Evolutionary conservation across 129 eudicot species (phyloP).

Genomic region (Oenanthe sinensis): DNA sequence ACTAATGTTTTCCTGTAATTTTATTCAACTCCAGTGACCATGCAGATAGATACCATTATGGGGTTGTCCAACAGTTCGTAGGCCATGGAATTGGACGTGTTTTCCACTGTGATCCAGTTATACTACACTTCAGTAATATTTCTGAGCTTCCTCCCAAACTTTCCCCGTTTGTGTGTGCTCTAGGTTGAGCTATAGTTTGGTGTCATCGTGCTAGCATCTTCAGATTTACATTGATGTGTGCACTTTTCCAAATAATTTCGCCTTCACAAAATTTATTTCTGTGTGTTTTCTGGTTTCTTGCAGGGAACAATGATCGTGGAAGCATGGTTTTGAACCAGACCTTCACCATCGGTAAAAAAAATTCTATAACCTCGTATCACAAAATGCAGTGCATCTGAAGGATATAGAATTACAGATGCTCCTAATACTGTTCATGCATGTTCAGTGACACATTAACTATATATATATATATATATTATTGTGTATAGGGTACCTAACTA

Average conservation of each 20-base stretch:
- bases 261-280: background rate
- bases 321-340: conserved; percentile 83
- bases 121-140: conserved; percentile 70
- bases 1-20: background rate
- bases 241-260: background rate
- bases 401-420: background rate
- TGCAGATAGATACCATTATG: conserved; percentile 74
- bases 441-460: background rate
- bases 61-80: conserved; percentile 77
- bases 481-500: background rate
- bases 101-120: conserved; percentile 81
- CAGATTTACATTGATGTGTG: no score
- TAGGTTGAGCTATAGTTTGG: background rate
- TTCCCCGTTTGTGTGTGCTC: background rate
- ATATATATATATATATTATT: background rate
- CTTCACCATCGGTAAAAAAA: conserved; percentile 69
- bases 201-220: background rate
- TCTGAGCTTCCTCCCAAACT: conserved; percentile 6
- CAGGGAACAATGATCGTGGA: conserved; percentile 83
- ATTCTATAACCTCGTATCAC: background rate
- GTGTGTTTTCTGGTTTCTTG: background rate
- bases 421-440: background rate
- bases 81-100: conserved; percentile 92
- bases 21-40: conserved; percentile 32
- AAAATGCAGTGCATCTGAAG: background rate